Conservation (phyloP, 306 rosid species). For the Fragaria nilgerrensis region DNA sequence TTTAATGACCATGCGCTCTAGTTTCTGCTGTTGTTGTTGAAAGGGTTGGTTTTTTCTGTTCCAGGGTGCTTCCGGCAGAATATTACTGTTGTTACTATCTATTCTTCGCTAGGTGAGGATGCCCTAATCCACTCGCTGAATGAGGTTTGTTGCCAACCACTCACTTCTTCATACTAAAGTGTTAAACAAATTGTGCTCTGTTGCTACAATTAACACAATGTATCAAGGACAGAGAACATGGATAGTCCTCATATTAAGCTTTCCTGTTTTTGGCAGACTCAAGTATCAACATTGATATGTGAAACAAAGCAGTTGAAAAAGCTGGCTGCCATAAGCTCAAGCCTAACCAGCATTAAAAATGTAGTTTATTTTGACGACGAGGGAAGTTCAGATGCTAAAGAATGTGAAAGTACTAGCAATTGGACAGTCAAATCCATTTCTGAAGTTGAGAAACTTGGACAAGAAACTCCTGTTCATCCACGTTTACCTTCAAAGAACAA, state of each 20-base stretch:
- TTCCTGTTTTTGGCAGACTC: slow-evolving; percentile 59
- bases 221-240: slow-evolving; percentile 4
- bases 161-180: slow-evolving; percentile 22
- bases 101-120: slow-evolving; percentile 91
- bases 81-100: slow-evolving; percentile 79
- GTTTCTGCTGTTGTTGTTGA: slow-evolving; percentile 15
- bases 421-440: slow-evolving; percentile 58
- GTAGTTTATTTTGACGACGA: slow-evolving; percentile 75
- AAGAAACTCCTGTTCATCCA: slow-evolving; percentile 49
- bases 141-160: slow-evolving; percentile 54
- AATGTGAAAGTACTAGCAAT: slow-evolving; percentile 38
- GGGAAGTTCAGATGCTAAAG: slow-evolving; percentile 34
- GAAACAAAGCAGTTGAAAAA: slow-evolving; percentile 75
- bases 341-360: slow-evolving; percentile 50
- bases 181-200: slow-evolving; percentile 7
- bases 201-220: not conserved
- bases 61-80: slow-evolving; percentile 86
- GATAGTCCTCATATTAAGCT: slow-evolving; percentile 34
- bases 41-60: slow-evolving; percentile 1
- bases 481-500: slow-evolving; percentile 68
- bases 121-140: slow-evolving; percentile 86
- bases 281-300: slow-evolving; percentile 72
- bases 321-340: slow-evolving; percentile 61
- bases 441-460: slow-evolving; percentile 82
- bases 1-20: slow-evolving; percentile 3